These are phyloP conservation scores for Alternaria ethzedia DNA, from an alignment of 2,329 filamentous ascomycete species.

Conservation along the genomic window DNA sequence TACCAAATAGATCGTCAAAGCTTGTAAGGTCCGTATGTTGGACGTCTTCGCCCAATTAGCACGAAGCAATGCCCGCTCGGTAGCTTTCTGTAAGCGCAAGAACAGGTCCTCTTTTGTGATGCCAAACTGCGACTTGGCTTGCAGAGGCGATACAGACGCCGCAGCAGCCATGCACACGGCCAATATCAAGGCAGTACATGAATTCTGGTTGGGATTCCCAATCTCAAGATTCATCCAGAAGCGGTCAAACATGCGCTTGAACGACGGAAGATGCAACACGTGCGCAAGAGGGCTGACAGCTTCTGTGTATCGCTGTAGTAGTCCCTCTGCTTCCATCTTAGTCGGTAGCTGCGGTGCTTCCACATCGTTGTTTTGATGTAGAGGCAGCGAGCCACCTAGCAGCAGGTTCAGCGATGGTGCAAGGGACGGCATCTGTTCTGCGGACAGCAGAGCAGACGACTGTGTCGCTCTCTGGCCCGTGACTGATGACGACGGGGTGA, in stretches of 20 bases:
- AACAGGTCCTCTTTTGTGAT: conserved; percentile 48
- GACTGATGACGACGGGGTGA: conserved; percentile 39
- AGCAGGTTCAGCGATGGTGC: conserved; percentile 45
- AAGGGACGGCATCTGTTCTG: conserved; percentile 48
- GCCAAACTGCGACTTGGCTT: conserved; percentile 49
- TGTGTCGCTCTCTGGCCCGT: conserved; percentile 46
- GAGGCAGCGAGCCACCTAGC: conserved; percentile 38
- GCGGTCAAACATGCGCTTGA: conserved; percentile 46
- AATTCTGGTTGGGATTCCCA: conserved; percentile 45
- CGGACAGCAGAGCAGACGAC: conserved; percentile 43
- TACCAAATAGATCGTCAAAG: conserved; percentile 48
- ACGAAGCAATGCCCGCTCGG: conserved; percentile 43
- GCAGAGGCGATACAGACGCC: conserved; percentile 45
- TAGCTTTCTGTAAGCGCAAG: conserved; percentile 45
- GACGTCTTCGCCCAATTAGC: conserved; percentile 50
- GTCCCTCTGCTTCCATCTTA: conserved; percentile 43
- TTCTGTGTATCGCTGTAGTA: conserved; percentile 44
- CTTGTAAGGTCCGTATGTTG: conserved; percentile 47
- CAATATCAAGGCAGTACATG: conserved; percentile 45
- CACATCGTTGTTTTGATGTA: conserved; percentile 37
- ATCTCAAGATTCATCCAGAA: conserved; percentile 48
- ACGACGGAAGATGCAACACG: conserved; percentile 46
- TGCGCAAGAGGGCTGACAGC: conserved; percentile 48
- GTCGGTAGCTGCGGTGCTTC: conserved; percentile 42
- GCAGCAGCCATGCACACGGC: conserved; percentile 48